These are phyloP conservation scores for Aspergillus biplanus DNA, from an alignment of 495 filamentous ascomycete species.

Conservation along the genomic window DNA sequence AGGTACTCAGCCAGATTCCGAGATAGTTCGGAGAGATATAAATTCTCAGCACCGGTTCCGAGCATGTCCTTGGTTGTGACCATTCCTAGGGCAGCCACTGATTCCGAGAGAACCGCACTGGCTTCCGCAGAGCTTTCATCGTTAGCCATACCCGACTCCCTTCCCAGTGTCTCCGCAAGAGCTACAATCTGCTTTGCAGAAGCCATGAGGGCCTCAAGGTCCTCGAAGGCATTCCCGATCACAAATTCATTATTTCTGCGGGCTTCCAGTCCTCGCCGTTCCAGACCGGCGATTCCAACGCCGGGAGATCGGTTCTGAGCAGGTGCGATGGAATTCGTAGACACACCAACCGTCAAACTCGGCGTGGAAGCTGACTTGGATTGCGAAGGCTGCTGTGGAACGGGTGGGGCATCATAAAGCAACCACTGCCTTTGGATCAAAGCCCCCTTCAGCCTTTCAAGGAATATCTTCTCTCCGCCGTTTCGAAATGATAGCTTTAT, in stretches of 20 bases:
- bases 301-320: constrained; percentile 56
- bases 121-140: constrained; percentile 64
- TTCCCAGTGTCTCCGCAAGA: constrained; percentile 84
- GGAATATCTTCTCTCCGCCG: constrained; percentile 88
- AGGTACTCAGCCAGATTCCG: constrained; percentile 92
- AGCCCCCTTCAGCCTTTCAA: constrained; percentile 82
- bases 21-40: constrained; percentile 77
- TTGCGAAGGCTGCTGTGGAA: constrained; percentile 66
- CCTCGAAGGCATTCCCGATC: constrained; percentile 93
- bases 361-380: constrained; percentile 33
- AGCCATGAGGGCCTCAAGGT: constrained; percentile 94
- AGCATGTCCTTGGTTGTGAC: constrained; percentile 94
- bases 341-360: constrained; percentile 23
- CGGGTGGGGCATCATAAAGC: constrained; percentile 86
- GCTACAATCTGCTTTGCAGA: constrained; percentile 95
- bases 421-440: constrained; percentile 97
- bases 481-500: constrained; percentile 90
- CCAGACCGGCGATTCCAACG: constrained; percentile 91
- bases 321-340: constrained; percentile 28
- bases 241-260: constrained; percentile 90
- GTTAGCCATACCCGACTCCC: constrained; percentile 61
- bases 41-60: constrained; percentile 56
- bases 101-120: constrained; percentile 76
- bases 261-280: constrained; percentile 78
- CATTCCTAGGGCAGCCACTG: constrained; percentile 81